Conservation (phyloP, 306 rosid species). For the Cercis canadensis region DNA sequence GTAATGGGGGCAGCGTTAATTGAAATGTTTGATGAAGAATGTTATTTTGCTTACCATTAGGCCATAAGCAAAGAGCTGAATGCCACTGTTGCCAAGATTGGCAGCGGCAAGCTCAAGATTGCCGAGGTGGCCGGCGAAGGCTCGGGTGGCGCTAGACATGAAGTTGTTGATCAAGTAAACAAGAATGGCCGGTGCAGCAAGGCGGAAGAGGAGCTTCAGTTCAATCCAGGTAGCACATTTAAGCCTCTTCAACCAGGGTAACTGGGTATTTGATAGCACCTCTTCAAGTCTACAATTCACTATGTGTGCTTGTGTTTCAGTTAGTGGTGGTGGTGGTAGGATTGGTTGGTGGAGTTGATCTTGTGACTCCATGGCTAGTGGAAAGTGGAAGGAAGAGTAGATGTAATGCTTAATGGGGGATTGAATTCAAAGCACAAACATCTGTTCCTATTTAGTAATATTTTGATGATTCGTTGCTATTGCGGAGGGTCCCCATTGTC, state of each 20-base stretch:
- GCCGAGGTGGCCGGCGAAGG: slow-evolving; percentile 81
- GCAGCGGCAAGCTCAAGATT: slow-evolving; percentile 82
- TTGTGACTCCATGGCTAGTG: slow-evolving; percentile 39
- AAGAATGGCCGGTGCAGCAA: slow-evolving; percentile 72
- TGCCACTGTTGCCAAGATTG: slow-evolving; percentile 75
- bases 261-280: slow-evolving; percentile 47
- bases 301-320: background rate
- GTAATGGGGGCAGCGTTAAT: no score
- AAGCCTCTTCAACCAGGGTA: slow-evolving; percentile 43
- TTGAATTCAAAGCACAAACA: no score
- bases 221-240: slow-evolving; percentile 64
- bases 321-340: slow-evolving; percentile 5
- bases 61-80: slow-evolving; percentile 78
- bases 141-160: slow-evolving; percentile 67
- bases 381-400: background rate
- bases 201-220: slow-evolving; percentile 56
- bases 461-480: no score
- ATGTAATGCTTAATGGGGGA: background rate
- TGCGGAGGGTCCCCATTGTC: no score
- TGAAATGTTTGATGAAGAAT: no score
- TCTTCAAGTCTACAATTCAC: slow-evolving; percentile 52
- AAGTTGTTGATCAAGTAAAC: slow-evolving; percentile 68
- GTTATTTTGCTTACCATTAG: slow-evolving; percentile 54
- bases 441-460: no score
- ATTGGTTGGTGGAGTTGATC: slow-evolving; percentile 35